Percentiles rank a stretch among this genome's conserved stretches.
phyloP scores from a whole-genome alignment of 1,284 basidiomycete genomes.

The Peniophora sp. region DNA sequence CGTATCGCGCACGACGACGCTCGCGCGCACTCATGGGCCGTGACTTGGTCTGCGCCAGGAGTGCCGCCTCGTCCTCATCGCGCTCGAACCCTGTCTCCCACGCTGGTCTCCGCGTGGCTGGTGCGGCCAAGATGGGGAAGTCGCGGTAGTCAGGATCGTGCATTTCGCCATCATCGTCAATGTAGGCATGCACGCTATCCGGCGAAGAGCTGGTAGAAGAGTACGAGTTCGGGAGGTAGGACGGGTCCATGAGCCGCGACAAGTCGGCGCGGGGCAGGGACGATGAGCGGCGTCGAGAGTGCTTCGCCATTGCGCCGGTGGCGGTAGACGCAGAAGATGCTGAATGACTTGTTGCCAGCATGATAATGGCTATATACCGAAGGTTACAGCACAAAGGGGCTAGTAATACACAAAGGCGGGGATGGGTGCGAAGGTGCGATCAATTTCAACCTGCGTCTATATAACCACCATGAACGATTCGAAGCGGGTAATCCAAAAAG shows the following conservation, averaged over 20 bases:
- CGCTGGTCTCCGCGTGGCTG: constrained; percentile 19
- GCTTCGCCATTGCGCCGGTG: not conserved
- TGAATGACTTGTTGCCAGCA: too few species aligned
- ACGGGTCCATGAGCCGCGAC: constrained; percentile 55
- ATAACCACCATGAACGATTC: too few species aligned
- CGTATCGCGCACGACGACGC: constrained; percentile 14
- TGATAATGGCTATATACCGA: too few species aligned
- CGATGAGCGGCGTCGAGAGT: constrained; percentile 1
- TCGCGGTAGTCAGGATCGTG: constrained; percentile 64
- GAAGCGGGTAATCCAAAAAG: too few species aligned
- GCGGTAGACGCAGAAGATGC: too few species aligned
- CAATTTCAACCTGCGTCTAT: too few species aligned
- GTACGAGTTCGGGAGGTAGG: constrained; percentile 36
- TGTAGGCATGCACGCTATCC: constrained; percentile 34
- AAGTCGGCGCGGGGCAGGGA: constrained; percentile 31
- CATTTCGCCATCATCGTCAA: constrained; percentile 53
- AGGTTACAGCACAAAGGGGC: too few species aligned
- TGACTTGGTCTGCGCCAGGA: constrained; percentile 3
- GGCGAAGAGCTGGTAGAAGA: constrained; percentile 29
- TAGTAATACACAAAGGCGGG: too few species aligned
- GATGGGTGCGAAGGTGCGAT: too few species aligned
- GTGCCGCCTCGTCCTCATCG: constrained; percentile 20
- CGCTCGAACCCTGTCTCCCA: constrained; percentile 25
- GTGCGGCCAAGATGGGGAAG: constrained; percentile 38
- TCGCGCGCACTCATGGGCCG: constrained; percentile 10